Conservation (phyloP, 1,284 basidiomycete species). For the Microbotryum silenes-acaulis region DNA sequence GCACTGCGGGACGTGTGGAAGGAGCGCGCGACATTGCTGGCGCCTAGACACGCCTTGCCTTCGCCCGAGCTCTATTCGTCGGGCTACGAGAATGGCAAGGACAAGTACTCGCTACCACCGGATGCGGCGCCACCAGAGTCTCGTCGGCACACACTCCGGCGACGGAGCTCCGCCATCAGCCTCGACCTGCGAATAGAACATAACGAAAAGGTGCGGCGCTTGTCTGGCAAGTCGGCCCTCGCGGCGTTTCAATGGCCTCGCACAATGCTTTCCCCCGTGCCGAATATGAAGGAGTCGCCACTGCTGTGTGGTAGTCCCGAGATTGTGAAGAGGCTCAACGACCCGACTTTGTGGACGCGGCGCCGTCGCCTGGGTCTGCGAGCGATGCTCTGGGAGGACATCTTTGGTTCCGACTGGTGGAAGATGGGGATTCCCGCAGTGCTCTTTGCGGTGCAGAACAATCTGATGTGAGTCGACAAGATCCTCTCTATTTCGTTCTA, state of each 20-base stretch:
- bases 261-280: constrained; percentile 17
- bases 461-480: constrained; percentile 32
- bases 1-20: constrained; percentile 28
- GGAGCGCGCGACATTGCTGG: constrained; percentile 21
- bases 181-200: too few relatives aligned
- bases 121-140: not conserved
- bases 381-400: constrained; percentile 23
- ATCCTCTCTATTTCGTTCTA: not conserved
- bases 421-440: constrained; percentile 37
- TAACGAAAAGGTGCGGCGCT: not conserved
- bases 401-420: constrained; percentile 32
- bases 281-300: constrained; percentile 18
- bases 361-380: constrained; percentile 17
- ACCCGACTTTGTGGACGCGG: constrained; percentile 20
- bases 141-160: constrained; percentile 4
- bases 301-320: constrained; percentile 1
- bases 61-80: constrained; percentile 24
- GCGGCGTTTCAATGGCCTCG: constrained; percentile 24
- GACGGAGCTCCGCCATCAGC: constrained; percentile 14
- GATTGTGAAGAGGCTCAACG: constrained; percentile 19
- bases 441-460: constrained; percentile 40
- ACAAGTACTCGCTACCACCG: constrained; percentile 9
- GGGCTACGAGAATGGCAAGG: constrained; percentile 4
- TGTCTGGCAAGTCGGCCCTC: constrained; percentile 18
- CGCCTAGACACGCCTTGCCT: constrained; percentile 18